Evolutionary conservation across 805 yeast genomes (phyloP), one percentile per base, ranked within the genome.

Genomic region (Saturnispora serradocipensis): DNA sequence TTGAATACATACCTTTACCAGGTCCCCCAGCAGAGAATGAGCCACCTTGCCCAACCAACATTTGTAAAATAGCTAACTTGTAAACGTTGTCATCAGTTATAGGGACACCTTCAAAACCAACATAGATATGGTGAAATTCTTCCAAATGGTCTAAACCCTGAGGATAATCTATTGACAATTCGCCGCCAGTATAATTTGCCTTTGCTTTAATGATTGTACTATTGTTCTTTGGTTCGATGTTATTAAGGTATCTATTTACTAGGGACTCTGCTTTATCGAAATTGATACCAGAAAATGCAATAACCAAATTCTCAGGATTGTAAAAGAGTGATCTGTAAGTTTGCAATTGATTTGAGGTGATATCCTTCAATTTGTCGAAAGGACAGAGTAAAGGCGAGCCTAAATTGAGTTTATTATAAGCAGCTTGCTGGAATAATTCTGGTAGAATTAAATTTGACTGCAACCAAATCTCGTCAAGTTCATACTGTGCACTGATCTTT

Each of bases 11-110:
- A 4, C 99, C 99, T 68, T 93, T 93, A 50, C 99, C 99, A 16
- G 99, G 99, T 0, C 99, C 99, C 58, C 99, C 99, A 9, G 99
- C 98, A 18, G 95, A 84, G 64, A 93, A 93, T 1, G 98, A 89
- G 5, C 97, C 95, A 52, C 98, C 99, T 36, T 98, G 97, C 43
- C 99, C 99, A 13, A 93, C 71, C 22, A 91, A 72, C 54, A 90
- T 88, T 65, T 93, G 98, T 53, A 93, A 73, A 1, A 89, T 82
- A 2, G 98, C 97, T 39, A 89, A 72, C 1, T 96, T 95, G 62
- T 93, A 93, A 43, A 90, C 81, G 60, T 93, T 97, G 18, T 87
- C 88, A 63, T 86, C 83, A 48, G 80, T 77, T 32, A 89, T 83
- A 1, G 96, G 84, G 2, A 86, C 73, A 24, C 97, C 95, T 66